These are phyloP conservation scores for Sclerotinia spermophila DNA, from an alignment of 2,329 filamentous ascomycete genomes.

Conservation along the genomic window DNA sequence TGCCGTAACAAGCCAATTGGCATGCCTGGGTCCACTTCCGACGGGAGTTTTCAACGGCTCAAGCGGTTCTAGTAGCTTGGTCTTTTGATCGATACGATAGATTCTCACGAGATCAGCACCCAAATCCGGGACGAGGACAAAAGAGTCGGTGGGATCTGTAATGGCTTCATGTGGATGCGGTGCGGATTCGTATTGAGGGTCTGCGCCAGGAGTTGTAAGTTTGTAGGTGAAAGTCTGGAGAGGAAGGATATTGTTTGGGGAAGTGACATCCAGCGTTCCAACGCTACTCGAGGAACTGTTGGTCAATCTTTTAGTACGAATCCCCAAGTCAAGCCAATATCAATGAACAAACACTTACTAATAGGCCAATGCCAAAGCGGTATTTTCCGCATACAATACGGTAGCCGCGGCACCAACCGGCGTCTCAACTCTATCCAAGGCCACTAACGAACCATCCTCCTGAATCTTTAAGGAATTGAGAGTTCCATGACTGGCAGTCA, in stretches of 20 bases:
- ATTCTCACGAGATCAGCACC: conserved; percentile 47
- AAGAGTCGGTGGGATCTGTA: conserved; percentile 48
- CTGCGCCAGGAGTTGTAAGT: neutral
- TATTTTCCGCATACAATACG: neutral
- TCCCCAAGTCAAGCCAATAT: neutral
- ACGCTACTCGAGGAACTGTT: conserved; percentile 5
- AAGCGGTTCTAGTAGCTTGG: conserved; percentile 39
- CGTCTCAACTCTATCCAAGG: conserved; percentile 7
- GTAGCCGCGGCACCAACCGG: neutral
- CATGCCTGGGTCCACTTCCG: conserved; percentile 50
- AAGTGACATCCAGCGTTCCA: neutral
- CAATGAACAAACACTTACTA: neutral
- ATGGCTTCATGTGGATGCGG: conserved; percentile 49
- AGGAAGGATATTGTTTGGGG: neutral
- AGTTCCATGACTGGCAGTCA: neutral
- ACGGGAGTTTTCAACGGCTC: conserved; percentile 16
- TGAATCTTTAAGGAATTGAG: conserved; percentile 12
- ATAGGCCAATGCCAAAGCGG: neutral
- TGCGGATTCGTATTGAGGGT: neutral
- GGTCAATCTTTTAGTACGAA: neutral
- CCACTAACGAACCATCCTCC: neutral
- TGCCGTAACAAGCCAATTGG: conserved; percentile 43
- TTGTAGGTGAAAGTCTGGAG: conserved; percentile 9
- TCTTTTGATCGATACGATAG: conserved; percentile 42
- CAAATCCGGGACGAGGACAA: conserved; percentile 49